A percentile compares a stretch with the other conserved stretches of the same genome.
Evolutionary conservation across 1,139 yeast genomes (phyloP).

Genomic region (Candida labiduridarum): DNA sequence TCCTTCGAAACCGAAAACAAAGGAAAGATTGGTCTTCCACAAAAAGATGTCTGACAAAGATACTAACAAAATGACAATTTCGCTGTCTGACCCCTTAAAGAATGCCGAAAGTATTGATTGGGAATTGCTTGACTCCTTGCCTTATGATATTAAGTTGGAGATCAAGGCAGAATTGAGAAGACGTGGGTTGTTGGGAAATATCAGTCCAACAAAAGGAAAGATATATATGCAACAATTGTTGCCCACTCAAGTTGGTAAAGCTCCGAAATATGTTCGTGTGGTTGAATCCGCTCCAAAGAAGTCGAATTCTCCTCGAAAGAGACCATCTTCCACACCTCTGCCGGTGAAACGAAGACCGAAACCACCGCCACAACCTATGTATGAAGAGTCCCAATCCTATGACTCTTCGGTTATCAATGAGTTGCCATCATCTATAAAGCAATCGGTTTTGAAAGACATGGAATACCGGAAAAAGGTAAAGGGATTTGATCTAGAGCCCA

Average conservation of each 20-base stretch:
- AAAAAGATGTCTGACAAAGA: slow-evolving; percentile 3
- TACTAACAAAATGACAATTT: not conserved
- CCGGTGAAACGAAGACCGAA: slow-evolving; percentile 7
- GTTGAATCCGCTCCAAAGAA: slow-evolving; percentile 34
- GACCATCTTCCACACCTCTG: slow-evolving; percentile 10
- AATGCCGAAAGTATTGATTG: slow-evolving; percentile 42
- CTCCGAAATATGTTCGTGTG: slow-evolving; percentile 38
- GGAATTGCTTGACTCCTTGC: slow-evolving; percentile 57
- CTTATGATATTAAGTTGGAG: slow-evolving; percentile 54
- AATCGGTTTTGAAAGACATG: slow-evolving; percentile 45
- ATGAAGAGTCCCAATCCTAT: slow-evolving; percentile 24
- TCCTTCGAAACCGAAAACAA: slow-evolving; percentile 18
- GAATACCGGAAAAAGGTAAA: slow-evolving; percentile 31
- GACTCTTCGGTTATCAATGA: slow-evolving; percentile 49
- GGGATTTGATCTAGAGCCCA: slow-evolving; percentile 29
- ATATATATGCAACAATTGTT: slow-evolving; percentile 45
- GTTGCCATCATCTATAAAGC: slow-evolving; percentile 46
- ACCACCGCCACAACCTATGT: slow-evolving; percentile 12
- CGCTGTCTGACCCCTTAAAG: slow-evolving; percentile 9
- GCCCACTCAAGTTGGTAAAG: slow-evolving; percentile 33
- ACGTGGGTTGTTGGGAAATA: slow-evolving; percentile 27
- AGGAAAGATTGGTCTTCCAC: slow-evolving; percentile 6
- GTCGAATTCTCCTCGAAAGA: slow-evolving; percentile 10
- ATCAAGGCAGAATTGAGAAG: slow-evolving; percentile 45
- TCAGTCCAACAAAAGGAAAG: slow-evolving; percentile 24